Evolutionary conservation across 352 stramenopile genomes (phyloP).

Genomic region (Pythium rhizo-oryzae): DNA sequence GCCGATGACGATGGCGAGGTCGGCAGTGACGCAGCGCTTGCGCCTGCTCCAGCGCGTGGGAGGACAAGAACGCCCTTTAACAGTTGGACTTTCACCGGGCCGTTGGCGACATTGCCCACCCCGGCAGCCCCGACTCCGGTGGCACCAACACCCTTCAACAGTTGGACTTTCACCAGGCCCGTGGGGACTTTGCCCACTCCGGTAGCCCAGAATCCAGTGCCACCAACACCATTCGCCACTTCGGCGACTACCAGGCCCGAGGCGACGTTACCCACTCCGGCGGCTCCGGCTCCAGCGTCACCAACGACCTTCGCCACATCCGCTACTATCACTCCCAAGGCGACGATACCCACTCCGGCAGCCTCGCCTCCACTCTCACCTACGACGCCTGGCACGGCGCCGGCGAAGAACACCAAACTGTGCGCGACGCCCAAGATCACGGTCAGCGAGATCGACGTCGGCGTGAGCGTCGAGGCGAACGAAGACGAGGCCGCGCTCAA

Average conservation of each 20-base stretch:
- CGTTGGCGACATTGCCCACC: too few relatives aligned
- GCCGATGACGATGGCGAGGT: constrained; percentile 19
- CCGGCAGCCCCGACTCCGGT: too few relatives aligned
- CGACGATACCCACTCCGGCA: not conserved
- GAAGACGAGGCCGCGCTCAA: constrained; percentile 59
- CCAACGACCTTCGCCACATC: too few relatives aligned
- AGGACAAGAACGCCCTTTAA: too few relatives aligned
- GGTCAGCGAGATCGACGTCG: constrained; percentile 47
- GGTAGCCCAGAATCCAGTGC: too few relatives aligned
- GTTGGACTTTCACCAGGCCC: too few relatives aligned
- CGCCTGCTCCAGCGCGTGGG: not conserved
- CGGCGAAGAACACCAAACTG: constrained; percentile 36
- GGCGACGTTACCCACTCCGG: too few relatives aligned
- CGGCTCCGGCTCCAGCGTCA: too few relatives aligned
- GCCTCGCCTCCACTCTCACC: constrained; percentile 12
- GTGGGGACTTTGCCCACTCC: too few relatives aligned
- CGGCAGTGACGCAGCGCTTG: not conserved
- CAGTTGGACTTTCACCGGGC: too few relatives aligned
- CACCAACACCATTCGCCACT: not conserved
- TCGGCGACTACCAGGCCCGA: constrained; percentile 2
- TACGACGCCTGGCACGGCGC: not conserved
- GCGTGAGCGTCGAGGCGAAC: constrained; percentile 35
- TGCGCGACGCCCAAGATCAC: constrained; percentile 46
- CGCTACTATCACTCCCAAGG: too few relatives aligned
- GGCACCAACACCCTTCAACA: too few relatives aligned